Evolutionary conservation across 805 yeast species (phyloP), one percentile per base, ranked within the genome.

Genomic region (Ogataea siamensis): DNA sequence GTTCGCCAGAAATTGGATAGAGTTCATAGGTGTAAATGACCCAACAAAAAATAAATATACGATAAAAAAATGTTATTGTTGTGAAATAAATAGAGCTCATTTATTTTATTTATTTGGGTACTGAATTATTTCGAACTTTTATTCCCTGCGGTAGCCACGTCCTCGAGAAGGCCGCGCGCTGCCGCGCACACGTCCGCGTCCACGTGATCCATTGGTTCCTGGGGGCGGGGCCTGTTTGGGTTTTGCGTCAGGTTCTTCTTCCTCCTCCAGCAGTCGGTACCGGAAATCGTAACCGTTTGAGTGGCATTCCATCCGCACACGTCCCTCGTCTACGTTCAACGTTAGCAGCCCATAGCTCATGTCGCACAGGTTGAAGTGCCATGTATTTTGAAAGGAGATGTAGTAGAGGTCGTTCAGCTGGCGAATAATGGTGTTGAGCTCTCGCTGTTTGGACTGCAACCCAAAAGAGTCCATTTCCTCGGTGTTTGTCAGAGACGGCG

Each of bases 291-390:
- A 81, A 3, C 93, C 93, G 31, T 66, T 66, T 5, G 86, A 68
- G 19, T 57, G 55, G 28, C 78, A 67, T 37, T 76, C 77, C 56
- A 78, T 68, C 28, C 68, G 66, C 38, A 83, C 63, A 34, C 66
- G 58, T 2, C 83, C 78, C 36, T 68, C 63, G 10, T 54, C 63
- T 42, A 67, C 63, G 37, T 63, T 64, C 40, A 76, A 62, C 32
- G 65, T 59, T 37, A 79, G 63, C 34, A 62, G 57, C 5, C 83
- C 87, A 47, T 67, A 62, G 16, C 66, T 58, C 19, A 69, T 70
- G 54, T 83, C 91, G 50, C 87, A 76, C 30, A 84, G 63, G 50
- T 82, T 82, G 57, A 79, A 80, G 57, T 84, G 87, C 94, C 94
- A 84, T 40, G 80, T 68, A 51, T 80, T 79, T 53, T 79, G 80